Base-by-base conservation (phyloP, 176 grass and related monocot species). In the Phragmites australis region DNA sequence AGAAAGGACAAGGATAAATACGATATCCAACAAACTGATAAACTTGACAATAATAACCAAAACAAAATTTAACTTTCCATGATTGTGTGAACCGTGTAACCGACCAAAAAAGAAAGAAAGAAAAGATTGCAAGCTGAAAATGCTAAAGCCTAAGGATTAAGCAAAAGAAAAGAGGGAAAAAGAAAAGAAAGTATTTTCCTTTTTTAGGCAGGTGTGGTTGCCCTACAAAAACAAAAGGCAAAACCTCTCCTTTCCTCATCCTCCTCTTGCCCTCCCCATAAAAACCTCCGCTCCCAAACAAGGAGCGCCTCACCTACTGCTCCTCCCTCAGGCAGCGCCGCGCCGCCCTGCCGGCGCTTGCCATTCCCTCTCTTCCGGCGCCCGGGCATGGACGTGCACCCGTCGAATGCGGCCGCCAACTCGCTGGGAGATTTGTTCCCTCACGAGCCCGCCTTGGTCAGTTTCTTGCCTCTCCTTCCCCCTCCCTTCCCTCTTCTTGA, bases 361-460 rank as follows among this genome's bases (percentile, higher is more conserved):
- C 66, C 32, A 7, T 9, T 5, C 18, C 44, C 37, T 17, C 17
- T 70, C 25, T 26, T 71, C 48, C 48, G 11, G 31, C 48, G 31
- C 70, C 32, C 32, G 3, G 19, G 15, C 87, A 88, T 88, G 87
- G 77, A 89, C 72, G 77, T 85, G 70, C 76, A 85, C 16, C 55
- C 54, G 3, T 45, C 46, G n/a, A 89, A 81, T 89, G 87, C 76
- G 21, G 52, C 53, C 60, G 68, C 58, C 59, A 43, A 73, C 77
- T 69, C 71, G 46, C 77, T 77, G 8, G 87, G 51, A 0, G 82
- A 55, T 13, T 25, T 85, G 45, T 85, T 85, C 39, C 82, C 82
- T 37, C 82, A 85, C n/a, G 45, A 85, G 54, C 32, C 62, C n/a
- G 75, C 34, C 39, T 12, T 64, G 82, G 87, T 89, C 64, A 56